Evolutionary conservation across 495 filamentous ascomycete species (phyloP).

Genomic region (Platismatia glauca): DNA sequence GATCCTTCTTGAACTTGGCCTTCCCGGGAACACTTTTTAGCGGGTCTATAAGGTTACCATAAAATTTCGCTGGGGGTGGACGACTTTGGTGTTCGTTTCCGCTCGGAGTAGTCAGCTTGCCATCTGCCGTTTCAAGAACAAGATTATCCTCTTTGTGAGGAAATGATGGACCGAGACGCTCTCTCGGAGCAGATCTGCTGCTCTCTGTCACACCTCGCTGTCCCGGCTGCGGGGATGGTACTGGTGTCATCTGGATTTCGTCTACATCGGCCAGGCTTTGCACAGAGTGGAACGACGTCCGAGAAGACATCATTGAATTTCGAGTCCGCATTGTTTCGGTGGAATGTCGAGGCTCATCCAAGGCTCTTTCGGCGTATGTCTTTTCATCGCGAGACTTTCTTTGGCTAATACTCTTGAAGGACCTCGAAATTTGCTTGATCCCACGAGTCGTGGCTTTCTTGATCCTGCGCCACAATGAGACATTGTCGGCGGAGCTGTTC

Average conservation of each 20-base stretch:
- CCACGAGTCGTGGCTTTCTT: conserved; percentile 79
- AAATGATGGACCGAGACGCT: conserved; percentile 30
- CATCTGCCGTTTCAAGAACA: conserved; percentile 8
- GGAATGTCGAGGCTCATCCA: conserved; percentile 53
- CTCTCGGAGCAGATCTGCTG: conserved; percentile 27
- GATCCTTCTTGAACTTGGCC: conserved; percentile 80
- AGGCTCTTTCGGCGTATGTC: conserved; percentile 36
- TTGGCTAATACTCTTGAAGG: conserved; percentile 38
- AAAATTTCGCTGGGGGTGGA: conserved; percentile 35
- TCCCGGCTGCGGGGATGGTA: conserved; percentile 68
- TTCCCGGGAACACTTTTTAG: conserved; percentile 48
- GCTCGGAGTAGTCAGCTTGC: conserved; percentile 31
- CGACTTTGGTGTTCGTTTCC: conserved; percentile 27
- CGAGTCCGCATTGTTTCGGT: conserved; percentile 54
- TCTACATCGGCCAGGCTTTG: conserved; percentile 31
- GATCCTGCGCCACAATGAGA: conserved; percentile 77
- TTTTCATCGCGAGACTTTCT: conserved; percentile 36
- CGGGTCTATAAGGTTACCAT: conserved; percentile 58
- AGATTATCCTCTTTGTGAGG: conserved; percentile 20
- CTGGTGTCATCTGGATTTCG: conserved; percentile 90
- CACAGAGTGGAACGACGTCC: conserved; percentile 50
- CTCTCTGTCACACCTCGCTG: conserved; percentile 21
- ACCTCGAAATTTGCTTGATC: conserved; percentile 49
- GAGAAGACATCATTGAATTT: conserved; percentile 50
- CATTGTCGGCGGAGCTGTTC: conserved; percentile 78